Base-by-base conservation (phyloP, 768 basidiomycete species). In the Suillus americanus region DNA sequence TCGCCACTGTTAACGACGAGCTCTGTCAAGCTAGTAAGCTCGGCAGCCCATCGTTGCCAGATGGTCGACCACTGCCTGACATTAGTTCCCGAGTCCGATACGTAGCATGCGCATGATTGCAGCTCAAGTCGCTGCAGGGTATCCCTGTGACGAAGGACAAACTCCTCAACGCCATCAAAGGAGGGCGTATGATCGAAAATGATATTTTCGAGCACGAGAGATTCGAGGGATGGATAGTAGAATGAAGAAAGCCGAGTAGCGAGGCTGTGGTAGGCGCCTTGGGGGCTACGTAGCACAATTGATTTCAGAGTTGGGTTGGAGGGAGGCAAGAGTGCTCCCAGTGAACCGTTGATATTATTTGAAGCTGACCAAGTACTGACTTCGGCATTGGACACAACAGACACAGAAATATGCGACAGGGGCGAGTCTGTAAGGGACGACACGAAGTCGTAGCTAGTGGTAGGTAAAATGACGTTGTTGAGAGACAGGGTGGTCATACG, bases 61-160 rank as follows among this genome's bases (percentile, higher is more conserved):
- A 75, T 75, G 23, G 66, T 64, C 25, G 70, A 67, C 74, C 74
- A 75, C 46, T 50, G 67, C 43, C 75, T 70, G 16, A 70, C 1
- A 37, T 68, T 54, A 40, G 65, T 66, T n/a, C 63, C 37, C 5
- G 16, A 6, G 25, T 38, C 64, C 18, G 70, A 61, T 6, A 67
- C 65, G n/a, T 75, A 76, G 60, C 69, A 75, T 6, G 71, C 51
- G 35, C 75, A 75, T 3, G 69, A 70, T 43, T 35, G 65, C 38
- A 75, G 62, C 33, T 76, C 74, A 7, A 75, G 60, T 38, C 66
- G 67, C 4, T 67, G 72, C 8, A 75, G 40, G 45, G 63, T 70
- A 30, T 62, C 55, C 62, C 75, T 76, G 68, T 75, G 75, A n/a
- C 75, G 72, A 13, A 76, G 3, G 33, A 75, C 66, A 35, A 75